A percentile compares a stretch with the other conserved stretches of the same genome.
Conservation (phyloP, 108 stramenopile genomes). For the Cyclotella sp. region DNA sequence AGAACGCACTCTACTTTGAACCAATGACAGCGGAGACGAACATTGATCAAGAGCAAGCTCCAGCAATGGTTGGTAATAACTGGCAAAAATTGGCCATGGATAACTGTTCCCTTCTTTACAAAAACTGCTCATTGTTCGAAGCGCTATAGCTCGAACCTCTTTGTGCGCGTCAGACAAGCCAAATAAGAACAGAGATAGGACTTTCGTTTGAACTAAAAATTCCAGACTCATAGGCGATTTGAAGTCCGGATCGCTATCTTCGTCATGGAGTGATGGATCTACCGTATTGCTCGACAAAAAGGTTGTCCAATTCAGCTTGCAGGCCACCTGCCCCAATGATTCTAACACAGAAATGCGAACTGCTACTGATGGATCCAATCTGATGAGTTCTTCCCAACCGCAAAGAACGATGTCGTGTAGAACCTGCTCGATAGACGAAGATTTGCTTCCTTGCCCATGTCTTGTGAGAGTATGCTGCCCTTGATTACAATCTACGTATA, state of each 20-base stretch:
- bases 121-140: slow-evolving; percentile 23
- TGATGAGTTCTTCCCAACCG: slow-evolving; percentile 39
- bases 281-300: background rate
- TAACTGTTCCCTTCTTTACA: background rate
- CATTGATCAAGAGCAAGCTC: slow-evolving; percentile 24
- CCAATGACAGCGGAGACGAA: slow-evolving; percentile 23
- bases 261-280: background rate
- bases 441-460: slow-evolving; percentile 9
- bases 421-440: slow-evolving; percentile 25
- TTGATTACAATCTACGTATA: background rate
- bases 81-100: slow-evolving; percentile 13
- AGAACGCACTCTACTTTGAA: slow-evolving; percentile 36
- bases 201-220: slow-evolving; percentile 19
- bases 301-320: slow-evolving; percentile 30
- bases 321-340: slow-evolving; percentile 22
- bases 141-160: slow-evolving; percentile 24
- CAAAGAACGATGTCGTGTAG: slow-evolving; percentile 26
- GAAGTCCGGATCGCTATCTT: background rate
- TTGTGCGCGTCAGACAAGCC: slow-evolving; percentile 39
- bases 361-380: slow-evolving; percentile 30
- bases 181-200: slow-evolving; percentile 35
- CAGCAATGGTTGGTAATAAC: slow-evolving; percentile 32
- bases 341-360: slow-evolving; percentile 32
- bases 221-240: slow-evolving; percentile 8
- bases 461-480: background rate